Base-by-base conservation (phyloP, 805 yeast species). In the Candida loeiensis region DNA sequence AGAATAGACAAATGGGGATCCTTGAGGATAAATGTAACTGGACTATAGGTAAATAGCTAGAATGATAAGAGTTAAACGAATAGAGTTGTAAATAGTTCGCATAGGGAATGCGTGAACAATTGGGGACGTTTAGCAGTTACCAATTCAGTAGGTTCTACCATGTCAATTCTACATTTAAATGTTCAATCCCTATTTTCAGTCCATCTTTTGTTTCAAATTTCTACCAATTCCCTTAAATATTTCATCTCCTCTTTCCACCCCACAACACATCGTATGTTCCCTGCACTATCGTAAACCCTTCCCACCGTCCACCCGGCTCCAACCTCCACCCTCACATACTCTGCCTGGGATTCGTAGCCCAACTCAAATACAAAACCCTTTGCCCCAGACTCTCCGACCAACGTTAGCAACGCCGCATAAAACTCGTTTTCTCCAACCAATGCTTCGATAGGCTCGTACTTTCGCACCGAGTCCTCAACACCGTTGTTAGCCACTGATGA, bases 371-470 rank as follows among this genome's bases (percentile, higher is more conserved):
- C 77, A 50, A 88, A 82, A 0, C 74, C 84, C 4, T 63, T 42
- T 3, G 85, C 76, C 0, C 62, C 45, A 2, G 68, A 48, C 1
- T 63, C 66, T 0, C 55, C 14, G 1, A 76, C 61, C 44, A 84
- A 64, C 2, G 59, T 47, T 1, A 81, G 53, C 25, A 91, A 63
- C 1, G 79, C 76, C 2, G 61, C 51, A 58, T 83, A 90, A 53
- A 87, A 86, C 50, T 85, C 90, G 3, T 71, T 47, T 40, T 82
- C 80, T 0, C 96, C 98, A 2, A 85, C 60, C n/a, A 91, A 65
- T 0, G 98, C 98, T 13, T 77, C 55, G 18, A 55, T 51, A 0
- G 99, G 98, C 61, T 91, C 99, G 58, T 74, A 82, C 9, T 59
- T 28, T 28, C 73, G 63, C 0, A 91, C 98, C 0, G 95, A 83